Conservation (phyloP, 768 basidiomycete species). For the Tulasnella sp. region DNA sequence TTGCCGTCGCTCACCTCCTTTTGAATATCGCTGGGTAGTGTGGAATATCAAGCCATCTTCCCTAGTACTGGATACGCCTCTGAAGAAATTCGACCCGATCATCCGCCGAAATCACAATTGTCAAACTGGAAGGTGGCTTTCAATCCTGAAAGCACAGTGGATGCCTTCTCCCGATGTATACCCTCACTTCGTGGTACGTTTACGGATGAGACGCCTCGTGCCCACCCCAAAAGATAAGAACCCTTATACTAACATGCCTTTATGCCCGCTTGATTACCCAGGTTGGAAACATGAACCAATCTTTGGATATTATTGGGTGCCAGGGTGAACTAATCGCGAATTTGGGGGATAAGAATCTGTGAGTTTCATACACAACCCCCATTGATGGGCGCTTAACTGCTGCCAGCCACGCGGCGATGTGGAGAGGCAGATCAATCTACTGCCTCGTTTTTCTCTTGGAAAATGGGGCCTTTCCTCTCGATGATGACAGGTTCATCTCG, state of each 20-base stretch:
- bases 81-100: conserved; percentile 57
- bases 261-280: conserved; percentile 22
- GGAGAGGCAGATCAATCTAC: not conserved
- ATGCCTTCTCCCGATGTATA: conserved; percentile 64
- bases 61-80: conserved; percentile 34
- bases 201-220: not conserved
- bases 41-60: conserved; percentile 57
- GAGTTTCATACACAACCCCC: not conserved
- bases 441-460: not conserved
- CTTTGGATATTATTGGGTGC: conserved; percentile 60
- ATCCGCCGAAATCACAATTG: conserved; percentile 58
- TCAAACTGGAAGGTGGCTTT: conserved; percentile 79
- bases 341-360: conserved; percentile 3
- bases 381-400: not conserved
- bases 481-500: not conserved
- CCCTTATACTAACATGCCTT: not conserved
- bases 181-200: conserved; percentile 69
- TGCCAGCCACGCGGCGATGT: no score
- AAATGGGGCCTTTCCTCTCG: not conserved
- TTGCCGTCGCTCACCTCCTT: no score
- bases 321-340: conserved; percentile 63
- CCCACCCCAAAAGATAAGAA: not conserved
- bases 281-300: conserved; percentile 74
- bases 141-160: conserved; percentile 70
- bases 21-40: conserved; percentile 43